phyloP scores from a whole-genome alignment of 257 asterid genomes.

The Anisodus acutangulus region DNA sequence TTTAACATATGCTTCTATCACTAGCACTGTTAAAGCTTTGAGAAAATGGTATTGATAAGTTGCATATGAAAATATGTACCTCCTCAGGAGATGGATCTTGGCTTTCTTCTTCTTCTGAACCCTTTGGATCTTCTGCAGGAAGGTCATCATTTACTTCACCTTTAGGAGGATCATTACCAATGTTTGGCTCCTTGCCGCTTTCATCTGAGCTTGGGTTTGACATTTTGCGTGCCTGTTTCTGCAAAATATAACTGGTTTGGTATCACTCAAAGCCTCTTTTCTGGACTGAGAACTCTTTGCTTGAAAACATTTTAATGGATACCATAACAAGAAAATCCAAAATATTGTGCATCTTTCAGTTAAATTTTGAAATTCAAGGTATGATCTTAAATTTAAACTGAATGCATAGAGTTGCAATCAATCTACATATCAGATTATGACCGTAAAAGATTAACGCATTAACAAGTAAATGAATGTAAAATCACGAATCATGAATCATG shows the following conservation, averaged over 20 bases:
- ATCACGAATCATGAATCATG: neutral
- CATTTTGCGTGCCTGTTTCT: conserved; percentile 37
- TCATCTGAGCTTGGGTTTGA: conserved; percentile 41
- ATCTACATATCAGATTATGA: neutral
- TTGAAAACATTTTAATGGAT: neutral
- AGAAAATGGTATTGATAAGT: neutral
- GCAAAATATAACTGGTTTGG: neutral
- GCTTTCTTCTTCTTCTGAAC: conserved; percentile 34
- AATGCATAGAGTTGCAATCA: neutral
- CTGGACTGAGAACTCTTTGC: neutral
- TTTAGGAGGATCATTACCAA: conserved; percentile 35
- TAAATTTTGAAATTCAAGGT: neutral
- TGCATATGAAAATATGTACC: conserved; percentile 38
- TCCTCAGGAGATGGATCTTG: conserved; percentile 42
- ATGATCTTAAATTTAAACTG: conserved; percentile 1
- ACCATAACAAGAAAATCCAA: neutral
- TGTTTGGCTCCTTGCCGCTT: conserved; percentile 33
- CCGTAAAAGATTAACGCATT: neutral
- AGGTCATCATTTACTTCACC: conserved; percentile 41
- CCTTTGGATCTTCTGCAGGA: conserved; percentile 35
- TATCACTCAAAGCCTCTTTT: neutral
- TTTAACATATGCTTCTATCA: conserved; percentile 9
- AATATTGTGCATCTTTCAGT: conserved; percentile 7
- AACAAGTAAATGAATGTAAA: neutral
- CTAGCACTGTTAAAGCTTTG: neutral